These are phyloP conservation scores for Zygosaccharomyces sapae DNA, from an alignment of 1,139 yeast genomes.

Conservation along the genomic window DNA sequence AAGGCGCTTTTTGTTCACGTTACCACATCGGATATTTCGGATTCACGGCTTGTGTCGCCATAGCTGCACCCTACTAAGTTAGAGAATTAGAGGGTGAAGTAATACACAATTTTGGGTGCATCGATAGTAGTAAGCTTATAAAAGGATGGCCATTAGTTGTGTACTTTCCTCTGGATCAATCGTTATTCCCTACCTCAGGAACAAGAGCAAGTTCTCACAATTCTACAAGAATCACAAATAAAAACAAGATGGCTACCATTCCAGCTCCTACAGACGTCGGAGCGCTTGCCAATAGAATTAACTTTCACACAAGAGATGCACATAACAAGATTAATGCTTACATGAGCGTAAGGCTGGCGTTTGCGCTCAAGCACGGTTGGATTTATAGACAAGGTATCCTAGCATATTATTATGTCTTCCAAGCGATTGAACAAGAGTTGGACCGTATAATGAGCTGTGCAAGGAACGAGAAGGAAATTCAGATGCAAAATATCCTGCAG, in stretches of 20 bases:
- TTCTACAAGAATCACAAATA: constrained; percentile 2
- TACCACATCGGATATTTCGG: constrained; percentile 14
- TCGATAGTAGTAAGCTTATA: neutral
- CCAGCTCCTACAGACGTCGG: constrained; percentile 74
- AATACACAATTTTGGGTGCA: constrained; percentile 1
- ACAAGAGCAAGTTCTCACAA: too few species aligned
- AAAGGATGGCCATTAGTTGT: neutral
- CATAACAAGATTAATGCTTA: constrained; percentile 69
- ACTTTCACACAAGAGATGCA: constrained; percentile 56
- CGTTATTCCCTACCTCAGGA: too few species aligned
- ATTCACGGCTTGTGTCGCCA: constrained; percentile 3
- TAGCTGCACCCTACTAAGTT: constrained; percentile 2
- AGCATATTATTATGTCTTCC: constrained; percentile 71
- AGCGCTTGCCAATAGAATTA: constrained; percentile 78
- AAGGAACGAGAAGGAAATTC: constrained; percentile 41
- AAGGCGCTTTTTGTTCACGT: constrained; percentile 5
- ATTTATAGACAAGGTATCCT: constrained; percentile 80
- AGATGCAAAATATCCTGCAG: constrained; percentile 40
- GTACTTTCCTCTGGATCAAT: too few species aligned
- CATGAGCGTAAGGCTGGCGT: constrained; percentile 65
- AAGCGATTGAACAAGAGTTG: constrained; percentile 64
- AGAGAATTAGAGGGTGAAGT: neutral
- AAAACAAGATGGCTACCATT: constrained; percentile 40
- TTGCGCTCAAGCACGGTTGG: constrained; percentile 70
- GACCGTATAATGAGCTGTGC: constrained; percentile 54